Percentiles rank a stretch among this genome's conserved stretches.
Conservation (phyloP, 768 basidiomycete species). For the Plicaturopsis crispa region DNA sequence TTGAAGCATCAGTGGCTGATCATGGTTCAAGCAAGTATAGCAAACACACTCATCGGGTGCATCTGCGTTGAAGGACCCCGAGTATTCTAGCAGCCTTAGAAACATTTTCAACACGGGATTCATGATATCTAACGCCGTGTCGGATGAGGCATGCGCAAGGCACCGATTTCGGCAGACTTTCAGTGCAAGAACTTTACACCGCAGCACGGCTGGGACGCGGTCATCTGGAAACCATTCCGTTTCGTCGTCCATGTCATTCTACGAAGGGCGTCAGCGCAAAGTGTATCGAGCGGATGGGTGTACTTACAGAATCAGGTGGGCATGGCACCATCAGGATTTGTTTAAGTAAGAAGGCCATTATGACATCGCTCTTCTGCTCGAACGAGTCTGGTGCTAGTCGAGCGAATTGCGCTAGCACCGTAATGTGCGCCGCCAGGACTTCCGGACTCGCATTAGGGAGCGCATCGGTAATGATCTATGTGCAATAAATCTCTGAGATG, state of each 20-base stretch:
- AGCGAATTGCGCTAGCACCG: conserved; percentile 71
- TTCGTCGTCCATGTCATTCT: conserved; percentile 53
- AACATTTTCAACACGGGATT: conserved; percentile 75
- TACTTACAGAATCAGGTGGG: conserved; percentile 36
- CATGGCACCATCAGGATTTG: conserved; percentile 56
- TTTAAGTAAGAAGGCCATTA: conserved; percentile 68
- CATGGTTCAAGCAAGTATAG: neutral
- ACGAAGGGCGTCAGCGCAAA: conserved; percentile 5
- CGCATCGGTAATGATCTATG: conserved; percentile 55
- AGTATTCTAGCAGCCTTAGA: conserved; percentile 57
- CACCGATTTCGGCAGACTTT: conserved; percentile 81
- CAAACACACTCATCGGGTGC: conserved; percentile 39
- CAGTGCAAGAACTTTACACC: conserved; percentile 66
- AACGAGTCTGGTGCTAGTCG: conserved; percentile 63
- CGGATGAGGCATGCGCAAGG: conserved; percentile 54
- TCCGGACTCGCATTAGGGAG: conserved; percentile 42
- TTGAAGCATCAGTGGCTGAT: conserved; percentile 9
- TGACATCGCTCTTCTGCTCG: conserved; percentile 67
- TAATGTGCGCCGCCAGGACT: conserved; percentile 54
- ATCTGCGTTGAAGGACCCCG: conserved; percentile 58
- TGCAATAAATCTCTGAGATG: neutral
- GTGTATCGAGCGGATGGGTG: neutral
- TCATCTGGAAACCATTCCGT: conserved; percentile 77
- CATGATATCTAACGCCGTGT: conserved; percentile 57
- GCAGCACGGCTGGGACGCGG: conserved; percentile 47